A percentile compares a stretch with the other conserved stretches of the same genome.
Evolutionary conservation across 176 grass and related monocot genomes (phyloP).

Genomic region (Avena atlantica): DNA sequence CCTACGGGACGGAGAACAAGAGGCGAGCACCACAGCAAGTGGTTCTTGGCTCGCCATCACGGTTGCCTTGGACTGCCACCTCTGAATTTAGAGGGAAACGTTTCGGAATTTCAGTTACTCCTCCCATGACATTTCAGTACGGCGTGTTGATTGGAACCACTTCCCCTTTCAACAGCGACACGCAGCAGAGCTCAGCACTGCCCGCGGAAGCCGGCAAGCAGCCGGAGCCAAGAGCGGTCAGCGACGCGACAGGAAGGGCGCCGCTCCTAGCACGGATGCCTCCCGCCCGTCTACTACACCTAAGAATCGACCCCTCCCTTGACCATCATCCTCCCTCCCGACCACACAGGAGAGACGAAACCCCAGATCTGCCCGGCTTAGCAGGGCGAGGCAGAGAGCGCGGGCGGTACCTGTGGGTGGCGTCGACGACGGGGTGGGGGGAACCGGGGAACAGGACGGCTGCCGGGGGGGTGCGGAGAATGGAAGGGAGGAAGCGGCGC

Average conservation of each 20-base stretch:
- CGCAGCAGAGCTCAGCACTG: neutral
- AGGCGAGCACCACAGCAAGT: neutral
- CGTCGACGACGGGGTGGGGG: neutral
- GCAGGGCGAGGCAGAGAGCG: neutral
- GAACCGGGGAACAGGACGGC: neutral
- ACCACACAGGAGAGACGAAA: neutral
- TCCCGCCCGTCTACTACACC: neutral
- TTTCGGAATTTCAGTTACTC: neutral
- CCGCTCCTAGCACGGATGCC: neutral
- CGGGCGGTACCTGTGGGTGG: conserved; percentile 27
- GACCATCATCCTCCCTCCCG: neutral
- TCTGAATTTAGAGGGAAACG: neutral
- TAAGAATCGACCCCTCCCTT: neutral
- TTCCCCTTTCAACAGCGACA: neutral
- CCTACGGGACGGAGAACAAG: neutral
- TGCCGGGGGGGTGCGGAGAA: conserved; percentile 1
- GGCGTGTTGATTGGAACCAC: neutral
- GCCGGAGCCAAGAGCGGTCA: neutral
- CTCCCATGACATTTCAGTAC: neutral
- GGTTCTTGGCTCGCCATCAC: neutral
- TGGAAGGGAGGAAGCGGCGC: conserved; percentile 38
- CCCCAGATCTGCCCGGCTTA: conserved; percentile 30
- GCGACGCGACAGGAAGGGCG: neutral
- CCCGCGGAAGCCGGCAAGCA: neutral
- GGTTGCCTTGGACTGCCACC: neutral